Base-by-base conservation (phyloP, 768 basidiomycete species). In the Dioszegia hungarica region DNA sequence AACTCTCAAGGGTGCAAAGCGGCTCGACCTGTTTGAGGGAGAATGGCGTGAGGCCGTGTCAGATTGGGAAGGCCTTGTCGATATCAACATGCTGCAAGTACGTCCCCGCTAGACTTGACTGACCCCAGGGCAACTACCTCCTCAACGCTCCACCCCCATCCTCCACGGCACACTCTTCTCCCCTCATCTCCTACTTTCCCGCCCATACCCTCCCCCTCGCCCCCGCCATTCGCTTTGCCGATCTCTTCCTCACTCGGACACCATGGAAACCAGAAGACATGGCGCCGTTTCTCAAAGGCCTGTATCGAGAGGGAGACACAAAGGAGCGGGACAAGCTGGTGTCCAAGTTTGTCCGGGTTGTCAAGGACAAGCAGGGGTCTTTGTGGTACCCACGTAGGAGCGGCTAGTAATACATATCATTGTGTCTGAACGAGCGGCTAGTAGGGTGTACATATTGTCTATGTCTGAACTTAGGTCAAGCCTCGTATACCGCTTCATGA, bases 301-400 rank as follows among this genome's bases (percentile, higher is more conserved):
- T 95, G 54, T 86, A 86, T 0, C 34, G 63, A 15, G 73, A 69
- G 25, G 79, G 91, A n/a, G 85, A 89, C 69, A 77, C 79, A 8
- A 94, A 95, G 75, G 90, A 90, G 68, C 81, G 88, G 37, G 93
- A 98, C 72, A 90, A 86, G 73, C 72, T 94, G 60, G 77, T 95
- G 36, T 82, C 90, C 39, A 97, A 91, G 77, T 89, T 87, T 68
- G 89, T 89, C 33, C 80, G 93, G 43, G 83, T 88, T 2, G 81
- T 85, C 39, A 88, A 86, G 49, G 86, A 88, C 49, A 62, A 58
- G 43, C 57, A 64, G 29, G 64, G 59, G 51, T 68, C 80, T 0
- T 88, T 84, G 82, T 94, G 90, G 74, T 70, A 63, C 57, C 73
- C 73, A 10, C 34, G 72, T 27, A 47, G 70, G 34, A 66, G 57